A percentile compares a stretch with the other conserved stretches of the same genome.
Evolutionary conservation across 352 stramenopile genomes (phyloP).

Genomic region (Pythium dissimile): DNA sequence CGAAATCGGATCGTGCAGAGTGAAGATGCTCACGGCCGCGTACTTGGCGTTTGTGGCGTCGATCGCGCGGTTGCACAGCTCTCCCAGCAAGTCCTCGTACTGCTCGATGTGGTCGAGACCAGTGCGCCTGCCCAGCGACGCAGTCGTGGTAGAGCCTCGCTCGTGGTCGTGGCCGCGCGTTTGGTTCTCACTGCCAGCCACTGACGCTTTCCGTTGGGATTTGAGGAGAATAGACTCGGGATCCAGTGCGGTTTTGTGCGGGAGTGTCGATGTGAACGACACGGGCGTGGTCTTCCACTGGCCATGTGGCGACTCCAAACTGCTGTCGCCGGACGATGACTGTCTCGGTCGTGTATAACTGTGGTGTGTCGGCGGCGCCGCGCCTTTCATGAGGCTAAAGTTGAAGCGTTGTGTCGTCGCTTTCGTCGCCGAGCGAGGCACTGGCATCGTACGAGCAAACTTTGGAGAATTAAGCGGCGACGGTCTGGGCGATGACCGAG

Average conservation of each 20-base stretch:
- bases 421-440: slow-evolving; percentile 12
- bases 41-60: slow-evolving; percentile 43
- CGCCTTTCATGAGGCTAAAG: slow-evolving; percentile 18
- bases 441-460: slow-evolving; percentile 14
- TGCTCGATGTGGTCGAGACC: slow-evolving; percentile 26
- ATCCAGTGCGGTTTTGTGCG: no score
- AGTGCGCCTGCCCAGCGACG: slow-evolving; percentile 28
- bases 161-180: slow-evolving; percentile 5
- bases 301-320: not conserved
- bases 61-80: slow-evolving; percentile 48
- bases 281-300: slow-evolving; percentile 5
- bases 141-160: not conserved
- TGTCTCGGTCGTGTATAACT: slow-evolving; percentile 4
- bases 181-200: slow-evolving; percentile 26
- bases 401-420: slow-evolving; percentile 11
- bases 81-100: slow-evolving; percentile 55
- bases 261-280: not conserved
- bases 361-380: not conserved
- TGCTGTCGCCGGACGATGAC: slow-evolving; percentile 4
- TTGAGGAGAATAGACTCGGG: no score
- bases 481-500: not conserved
- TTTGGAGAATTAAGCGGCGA: not conserved
- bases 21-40: slow-evolving; percentile 58
- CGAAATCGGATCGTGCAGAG: not conserved
- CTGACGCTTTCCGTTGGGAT: slow-evolving; percentile 5